phyloP scores from a whole-genome alignment of 768 basidiomycete species.

The Russula emetica region DNA sequence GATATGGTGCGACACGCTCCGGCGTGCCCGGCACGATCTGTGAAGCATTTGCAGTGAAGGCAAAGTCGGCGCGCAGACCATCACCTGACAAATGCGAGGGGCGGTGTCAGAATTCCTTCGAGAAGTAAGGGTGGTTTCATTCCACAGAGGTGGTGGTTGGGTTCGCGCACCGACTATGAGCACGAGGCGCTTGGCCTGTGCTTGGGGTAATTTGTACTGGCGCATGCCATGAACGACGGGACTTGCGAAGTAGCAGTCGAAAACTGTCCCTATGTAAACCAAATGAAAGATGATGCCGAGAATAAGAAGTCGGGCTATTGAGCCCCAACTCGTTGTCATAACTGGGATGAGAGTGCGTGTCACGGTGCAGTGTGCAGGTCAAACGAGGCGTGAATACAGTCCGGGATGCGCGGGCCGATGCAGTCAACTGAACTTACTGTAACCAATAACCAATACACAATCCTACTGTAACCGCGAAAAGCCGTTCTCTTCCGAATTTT shows the following conservation, averaged over 20 bases:
- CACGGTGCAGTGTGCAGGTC: not conserved
- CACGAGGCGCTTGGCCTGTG: conserved; percentile 68
- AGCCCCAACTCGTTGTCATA: conserved; percentile 19
- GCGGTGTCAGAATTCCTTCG: not conserved
- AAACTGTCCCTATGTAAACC: conserved; percentile 64
- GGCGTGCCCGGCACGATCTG: conserved; percentile 47
- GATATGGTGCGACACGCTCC: conserved; percentile 64
- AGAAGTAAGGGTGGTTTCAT: not conserved
- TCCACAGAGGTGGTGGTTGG: not conserved
- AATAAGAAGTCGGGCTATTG: conserved; percentile 43
- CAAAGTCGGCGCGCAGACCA: conserved; percentile 76
- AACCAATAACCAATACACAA: too few relatives aligned
- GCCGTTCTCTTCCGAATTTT: not conserved
- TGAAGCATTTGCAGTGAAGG: conserved; percentile 64
- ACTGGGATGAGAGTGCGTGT: not conserved
- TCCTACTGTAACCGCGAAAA: too few relatives aligned
- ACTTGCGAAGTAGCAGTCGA: conserved; percentile 87
- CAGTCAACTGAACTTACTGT: too few relatives aligned
- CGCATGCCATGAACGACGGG: conserved; percentile 78
- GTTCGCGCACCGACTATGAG: conserved; percentile 66
- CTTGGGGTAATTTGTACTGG: conserved; percentile 43
- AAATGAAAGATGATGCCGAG: conserved; percentile 72
- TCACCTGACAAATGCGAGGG: conserved; percentile 48
- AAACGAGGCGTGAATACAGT: not conserved
- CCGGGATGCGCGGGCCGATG: not conserved